Conservation (phyloP, 2,329 filamentous ascomycete genomes). For the Phialophora expanda region DNA sequence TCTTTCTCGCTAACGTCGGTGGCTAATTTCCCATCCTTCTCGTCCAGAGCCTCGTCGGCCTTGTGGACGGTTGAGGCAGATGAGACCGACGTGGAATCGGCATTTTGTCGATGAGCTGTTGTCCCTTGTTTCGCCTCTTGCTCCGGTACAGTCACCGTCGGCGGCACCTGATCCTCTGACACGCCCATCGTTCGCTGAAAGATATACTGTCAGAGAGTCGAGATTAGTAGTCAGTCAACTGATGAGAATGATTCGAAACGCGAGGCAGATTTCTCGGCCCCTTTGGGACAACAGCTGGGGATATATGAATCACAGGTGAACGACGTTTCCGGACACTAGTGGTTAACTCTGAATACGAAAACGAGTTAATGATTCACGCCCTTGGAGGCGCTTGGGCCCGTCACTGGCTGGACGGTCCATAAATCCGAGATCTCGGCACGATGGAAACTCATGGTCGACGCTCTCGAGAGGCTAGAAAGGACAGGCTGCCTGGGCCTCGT, state of each 20-base stretch:
- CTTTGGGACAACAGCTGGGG: too few species aligned
- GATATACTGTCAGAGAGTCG: background rate
- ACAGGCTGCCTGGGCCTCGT: background rate
- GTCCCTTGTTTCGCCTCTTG: background rate
- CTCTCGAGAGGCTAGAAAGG: background rate
- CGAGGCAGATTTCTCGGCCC: background rate
- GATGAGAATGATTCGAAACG: background rate
- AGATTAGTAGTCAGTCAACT: conserved; percentile 2
- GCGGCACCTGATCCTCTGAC: conserved; percentile 1
- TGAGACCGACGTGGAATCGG: conserved; percentile 10
- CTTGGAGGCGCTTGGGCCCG: background rate
- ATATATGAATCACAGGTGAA: background rate
- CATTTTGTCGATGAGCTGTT: background rate
- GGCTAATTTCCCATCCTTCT: background rate
- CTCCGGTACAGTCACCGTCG: background rate
- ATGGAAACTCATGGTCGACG: conserved; percentile 2
- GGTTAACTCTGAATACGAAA: conserved; percentile 8
- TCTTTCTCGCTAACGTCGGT: conserved; percentile 1
- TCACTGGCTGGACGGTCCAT: background rate
- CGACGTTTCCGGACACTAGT: background rate
- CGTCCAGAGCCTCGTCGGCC: conserved; percentile 4
- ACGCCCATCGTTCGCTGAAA: background rate
- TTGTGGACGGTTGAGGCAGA: conserved; percentile 11
- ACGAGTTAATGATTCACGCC: background rate
- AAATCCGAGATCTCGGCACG: background rate